Percentiles rank a stretch among this genome's conserved stretches.
Evolutionary conservation across 768 basidiomycete species (phyloP).

Genomic region (Candolleomyces eurysporus): DNA sequence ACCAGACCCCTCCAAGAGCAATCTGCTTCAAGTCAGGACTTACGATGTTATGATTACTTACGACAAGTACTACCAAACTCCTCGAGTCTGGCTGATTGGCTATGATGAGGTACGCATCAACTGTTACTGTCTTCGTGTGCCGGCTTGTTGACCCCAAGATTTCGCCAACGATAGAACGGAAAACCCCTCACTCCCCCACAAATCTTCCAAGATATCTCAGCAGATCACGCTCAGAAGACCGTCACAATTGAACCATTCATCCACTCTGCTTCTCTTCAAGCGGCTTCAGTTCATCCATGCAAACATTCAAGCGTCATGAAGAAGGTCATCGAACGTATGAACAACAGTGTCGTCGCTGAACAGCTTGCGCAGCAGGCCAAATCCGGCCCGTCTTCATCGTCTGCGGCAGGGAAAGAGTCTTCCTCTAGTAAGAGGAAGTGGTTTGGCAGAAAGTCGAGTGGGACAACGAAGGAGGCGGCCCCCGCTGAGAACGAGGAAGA

Average conservation of each 20-base stretch:
- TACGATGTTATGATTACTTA: conserved; percentile 99
- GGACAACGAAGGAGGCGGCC: conserved; percentile 43
- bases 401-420: conserved; percentile 43
- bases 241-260: conserved; percentile 98
- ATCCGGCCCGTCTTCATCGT: conserved; percentile 22
- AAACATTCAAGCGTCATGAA: conserved; percentile 99
- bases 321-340: conserved; percentile 99
- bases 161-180: conserved; percentile 58
- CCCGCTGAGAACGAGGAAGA: conserved; percentile 59
- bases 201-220: conserved; percentile 96
- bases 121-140: neutral
- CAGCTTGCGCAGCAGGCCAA: conserved; percentile 60
- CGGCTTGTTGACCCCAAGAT: neutral
- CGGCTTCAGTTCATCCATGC: conserved; percentile 96
- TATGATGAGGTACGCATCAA: conserved; percentile 79
- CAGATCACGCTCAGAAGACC: conserved; percentile 97
- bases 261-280: conserved; percentile 81
- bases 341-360: conserved; percentile 79
- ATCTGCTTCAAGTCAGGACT: conserved; percentile 92
- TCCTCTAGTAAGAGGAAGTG: conserved; percentile 71
- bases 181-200: conserved; percentile 83
- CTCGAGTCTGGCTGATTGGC: conserved; percentile 95
- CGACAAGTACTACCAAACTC: conserved; percentile 99
- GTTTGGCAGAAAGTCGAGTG: conserved; percentile 76
- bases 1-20: conserved; percentile 68